Percentiles rank a stretch among this genome's conserved stretches.
These are phyloP conservation scores for Sabuloglossum arenarium DNA, from an alignment of 495 filamentous ascomycete genomes.

Conservation along the genomic window DNA sequence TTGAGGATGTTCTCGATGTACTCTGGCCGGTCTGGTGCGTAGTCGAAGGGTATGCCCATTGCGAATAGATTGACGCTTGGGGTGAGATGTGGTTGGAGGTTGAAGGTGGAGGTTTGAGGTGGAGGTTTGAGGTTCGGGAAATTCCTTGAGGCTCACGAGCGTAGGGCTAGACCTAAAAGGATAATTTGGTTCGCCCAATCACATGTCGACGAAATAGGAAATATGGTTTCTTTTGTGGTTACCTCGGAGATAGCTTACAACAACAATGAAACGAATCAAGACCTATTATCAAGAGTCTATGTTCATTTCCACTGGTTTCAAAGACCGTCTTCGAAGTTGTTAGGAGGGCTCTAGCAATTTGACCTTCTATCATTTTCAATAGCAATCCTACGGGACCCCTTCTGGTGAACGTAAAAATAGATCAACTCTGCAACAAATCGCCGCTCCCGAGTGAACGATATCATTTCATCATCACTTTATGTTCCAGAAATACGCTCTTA, in stretches of 20 bases:
- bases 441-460: neutral
- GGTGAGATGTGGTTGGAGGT: too few relatives aligned
- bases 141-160: neutral
- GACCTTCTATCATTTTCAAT: neutral
- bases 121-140: neutral
- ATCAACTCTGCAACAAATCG: neutral
- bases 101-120: neutral
- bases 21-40: conserved; percentile 48
- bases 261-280: too few relatives aligned
- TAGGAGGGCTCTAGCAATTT: neutral
- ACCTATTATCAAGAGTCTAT: too few relatives aligned
- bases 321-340: neutral
- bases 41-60: conserved; percentile 32
- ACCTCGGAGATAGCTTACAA: too few relatives aligned
- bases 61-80: too few relatives aligned
- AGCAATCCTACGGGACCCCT: neutral
- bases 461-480: neutral
- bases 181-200: neutral
- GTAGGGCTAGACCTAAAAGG: neutral
- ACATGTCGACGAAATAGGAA: neutral
- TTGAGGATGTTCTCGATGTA: conserved; percentile 80
- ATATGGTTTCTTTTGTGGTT: too few relatives aligned
- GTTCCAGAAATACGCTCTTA: conserved; percentile 28
- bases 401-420: neutral
- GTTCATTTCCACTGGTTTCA: neutral